A percentile compares a stretch with the other conserved stretches of the same genome.
Evolutionary conservation across 768 basidiomycete genomes (phyloP).

Genomic region (Boletus rubroflammeus): DNA sequence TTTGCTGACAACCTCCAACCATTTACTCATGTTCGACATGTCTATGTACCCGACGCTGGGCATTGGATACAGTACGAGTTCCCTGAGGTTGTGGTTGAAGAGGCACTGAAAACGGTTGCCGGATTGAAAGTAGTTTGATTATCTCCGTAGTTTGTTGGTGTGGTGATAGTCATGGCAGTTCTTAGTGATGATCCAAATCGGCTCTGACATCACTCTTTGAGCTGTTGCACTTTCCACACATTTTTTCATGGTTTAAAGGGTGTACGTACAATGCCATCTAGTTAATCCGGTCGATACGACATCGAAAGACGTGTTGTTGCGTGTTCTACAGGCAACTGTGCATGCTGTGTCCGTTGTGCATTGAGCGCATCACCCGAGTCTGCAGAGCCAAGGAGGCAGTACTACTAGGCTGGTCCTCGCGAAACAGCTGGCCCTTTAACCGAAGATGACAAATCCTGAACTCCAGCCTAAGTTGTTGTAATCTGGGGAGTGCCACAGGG

Average conservation of each 20-base stretch:
- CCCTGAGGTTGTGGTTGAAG: slow-evolving; percentile 13
- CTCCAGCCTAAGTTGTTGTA: not conserved
- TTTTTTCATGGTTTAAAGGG: not conserved
- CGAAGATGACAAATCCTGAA: not conserved
- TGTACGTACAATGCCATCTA: not conserved
- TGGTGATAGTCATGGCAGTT: too few relatives aligned
- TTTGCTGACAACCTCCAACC: slow-evolving; percentile 4
- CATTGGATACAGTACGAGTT: slow-evolving; percentile 22
- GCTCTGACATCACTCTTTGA: too few relatives aligned
- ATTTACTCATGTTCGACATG: slow-evolving; percentile 7
- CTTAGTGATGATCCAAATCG: too few relatives aligned
- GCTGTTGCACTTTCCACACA: not conserved
- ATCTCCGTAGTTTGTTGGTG: not conserved
- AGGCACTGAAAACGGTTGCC: not conserved
- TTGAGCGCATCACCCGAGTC: not conserved
- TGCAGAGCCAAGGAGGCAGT: slow-evolving; percentile 7
- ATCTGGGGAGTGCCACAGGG: not conserved
- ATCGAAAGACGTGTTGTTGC: not conserved
- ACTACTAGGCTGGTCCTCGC: not conserved
- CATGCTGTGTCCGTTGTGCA: not conserved
- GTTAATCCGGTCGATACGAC: not conserved
- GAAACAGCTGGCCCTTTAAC: not conserved
- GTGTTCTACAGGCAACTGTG: too few relatives aligned
- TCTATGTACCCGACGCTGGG: slow-evolving; percentile 5
- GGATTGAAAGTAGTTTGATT: not conserved